phyloP scores from a whole-genome alignment of 805 yeast genomes.

The Zygotorulaspora danielsina region DNA sequence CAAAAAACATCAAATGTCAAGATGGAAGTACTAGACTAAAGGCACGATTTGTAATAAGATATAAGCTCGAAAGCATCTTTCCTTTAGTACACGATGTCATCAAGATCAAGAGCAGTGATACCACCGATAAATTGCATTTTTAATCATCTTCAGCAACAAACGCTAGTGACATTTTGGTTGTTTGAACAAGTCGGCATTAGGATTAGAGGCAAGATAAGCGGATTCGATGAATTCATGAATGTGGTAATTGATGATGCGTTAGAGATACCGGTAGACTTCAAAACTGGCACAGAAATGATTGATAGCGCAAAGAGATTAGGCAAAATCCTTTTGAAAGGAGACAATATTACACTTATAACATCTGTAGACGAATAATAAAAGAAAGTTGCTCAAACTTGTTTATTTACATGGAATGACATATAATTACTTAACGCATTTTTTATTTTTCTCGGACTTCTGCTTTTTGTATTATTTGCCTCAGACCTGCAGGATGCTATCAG shows the following conservation, averaged over 20 bases:
- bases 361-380: constrained; percentile 12
- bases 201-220: constrained; percentile 78
- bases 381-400: constrained; percentile 3
- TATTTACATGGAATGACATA: constrained; percentile 10
- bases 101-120: constrained; percentile 41
- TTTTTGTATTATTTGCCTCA: constrained; percentile 2
- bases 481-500: constrained; percentile 17
- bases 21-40: too few relatives aligned
- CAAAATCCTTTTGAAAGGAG: constrained; percentile 82
- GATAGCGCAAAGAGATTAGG: constrained; percentile 51
- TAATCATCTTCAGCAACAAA: constrained; percentile 77
- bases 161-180: constrained; percentile 79
- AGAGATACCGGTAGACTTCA: constrained; percentile 57
- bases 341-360: constrained; percentile 76
- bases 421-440: too few relatives aligned
- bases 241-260: constrained; percentile 56
- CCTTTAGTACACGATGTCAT: constrained; percentile 26
- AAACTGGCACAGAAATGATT: constrained; percentile 29
- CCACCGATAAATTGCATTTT: constrained; percentile 93
- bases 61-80: too few relatives aligned
- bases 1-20: too few relatives aligned
- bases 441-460: not conserved
- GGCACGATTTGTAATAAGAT: too few relatives aligned
- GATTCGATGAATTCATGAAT: constrained; percentile 98
- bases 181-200: constrained; percentile 76